Evolutionary conservation across 495 filamentous ascomycete species (phyloP).

Genomic region (Penicillium parvum): DNA sequence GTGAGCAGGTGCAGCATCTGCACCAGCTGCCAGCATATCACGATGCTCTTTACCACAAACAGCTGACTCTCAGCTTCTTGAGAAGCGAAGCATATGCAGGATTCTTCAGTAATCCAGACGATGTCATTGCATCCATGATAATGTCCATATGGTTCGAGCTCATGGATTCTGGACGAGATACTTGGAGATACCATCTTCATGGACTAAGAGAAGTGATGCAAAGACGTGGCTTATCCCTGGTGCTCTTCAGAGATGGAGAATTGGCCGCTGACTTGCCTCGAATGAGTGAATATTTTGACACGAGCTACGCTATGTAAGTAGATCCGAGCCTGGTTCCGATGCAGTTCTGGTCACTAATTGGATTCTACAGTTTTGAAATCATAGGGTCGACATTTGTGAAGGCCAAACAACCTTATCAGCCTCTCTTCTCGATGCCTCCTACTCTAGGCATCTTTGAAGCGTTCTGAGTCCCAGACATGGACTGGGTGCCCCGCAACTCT

Average conservation of each 20-base stretch:
- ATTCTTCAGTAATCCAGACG: slow-evolving; percentile 4
- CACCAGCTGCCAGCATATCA: slow-evolving; percentile 1
- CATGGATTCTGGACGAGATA: slow-evolving; percentile 16
- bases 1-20: neutral
- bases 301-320: slow-evolving; percentile 1
- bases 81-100: slow-evolving; percentile 1
- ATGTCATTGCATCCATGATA: slow-evolving; percentile 17
- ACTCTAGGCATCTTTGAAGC: slow-evolving; percentile 1
- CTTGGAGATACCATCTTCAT: slow-evolving; percentile 16
- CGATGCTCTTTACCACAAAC: slow-evolving; percentile 14
- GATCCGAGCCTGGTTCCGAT: too few species aligned
- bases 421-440: slow-evolving; percentile 5
- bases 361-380: slow-evolving; percentile 1
- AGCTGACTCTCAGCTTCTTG: slow-evolving; percentile 9
- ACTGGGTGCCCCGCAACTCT: slow-evolving; percentile 11
- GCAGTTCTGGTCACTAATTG: neutral
- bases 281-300: slow-evolving; percentile 1
- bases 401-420: slow-evolving; percentile 6
- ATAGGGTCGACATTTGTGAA: slow-evolving; percentile 8
- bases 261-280: neutral
- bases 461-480: slow-evolving; percentile 8
- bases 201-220: slow-evolving; percentile 12
- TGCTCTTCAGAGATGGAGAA: too few species aligned
- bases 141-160: slow-evolving; percentile 16
- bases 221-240: neutral